Base-by-base conservation (phyloP, 2,329 filamentous ascomycete species). In the Cladobotryum protrusum region DNA sequence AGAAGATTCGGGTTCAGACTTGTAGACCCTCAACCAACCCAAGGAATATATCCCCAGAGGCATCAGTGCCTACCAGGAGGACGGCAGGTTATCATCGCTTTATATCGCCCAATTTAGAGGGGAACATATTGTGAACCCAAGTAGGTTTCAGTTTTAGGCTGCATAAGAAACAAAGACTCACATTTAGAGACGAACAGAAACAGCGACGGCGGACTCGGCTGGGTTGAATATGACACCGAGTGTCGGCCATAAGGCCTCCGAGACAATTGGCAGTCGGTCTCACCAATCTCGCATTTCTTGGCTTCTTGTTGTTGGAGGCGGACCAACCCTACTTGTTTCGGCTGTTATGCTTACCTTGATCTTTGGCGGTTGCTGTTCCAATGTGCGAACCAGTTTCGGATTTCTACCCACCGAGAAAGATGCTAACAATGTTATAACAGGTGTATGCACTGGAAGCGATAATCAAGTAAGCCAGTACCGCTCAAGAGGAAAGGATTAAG, bases 381-480 rank as follows among this genome's bases (percentile, higher is more conserved):
- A 96, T 77, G 91, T 91, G 73, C 69, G 82, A 48, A 20, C 40
- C 14, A 20, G 9, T n/a, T 29, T 9, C 41, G 19, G 14, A 11
- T 24, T 17, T 18, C 15, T 15, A 18, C 18, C 9, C 41, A 14
- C 14, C 19, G 18, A 15, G 4, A 9, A 3, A 44, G 12, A 18
- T 3, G 14, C 7, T 33, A 19, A 14, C 41, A 32, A 6, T 40
- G 17, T 34, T 17, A 35, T n/a, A 63, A 60, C 65, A 95, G 85
- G 89, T 96, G n/a, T 97, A 95, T 70, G 89, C 92, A 37, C 77
- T 99, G 50, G 93, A 99, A 70, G 87, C 89, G 43, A 95, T 97
- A 60, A 83, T 99, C 64, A 95, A 93, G 87, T 93, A 73, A 79
- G 84, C 72, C 44, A 18, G 13, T 20, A 13, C 37, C 18, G 20